A percentile compares a stretch with the other conserved stretches of the same genome.
These are phyloP conservation scores for Melocanna baccifera DNA, from an alignment of 176 grass and related monocot genomes.

Conservation along the genomic window DNA sequence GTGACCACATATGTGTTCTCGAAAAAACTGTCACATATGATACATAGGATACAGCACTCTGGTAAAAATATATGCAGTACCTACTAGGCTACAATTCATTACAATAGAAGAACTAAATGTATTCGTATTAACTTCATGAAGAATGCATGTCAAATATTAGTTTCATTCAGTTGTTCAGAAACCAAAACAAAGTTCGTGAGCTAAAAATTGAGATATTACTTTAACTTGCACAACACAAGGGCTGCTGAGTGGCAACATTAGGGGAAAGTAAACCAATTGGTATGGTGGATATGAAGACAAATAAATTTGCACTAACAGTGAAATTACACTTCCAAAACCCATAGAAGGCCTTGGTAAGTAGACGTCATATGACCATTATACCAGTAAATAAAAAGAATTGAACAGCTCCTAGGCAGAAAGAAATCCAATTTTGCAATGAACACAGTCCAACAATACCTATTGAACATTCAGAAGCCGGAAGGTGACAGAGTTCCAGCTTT, in stretches of 20 bases:
- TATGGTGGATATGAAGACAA: not conserved
- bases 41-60: slow-evolving; percentile 6
- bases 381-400: not conserved
- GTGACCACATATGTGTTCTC: not conserved
- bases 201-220: not conserved
- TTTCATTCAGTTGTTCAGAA: not conserved
- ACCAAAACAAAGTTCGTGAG: not conserved
- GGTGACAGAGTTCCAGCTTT: not conserved
- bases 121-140: not conserved
- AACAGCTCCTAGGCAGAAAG: not conserved
- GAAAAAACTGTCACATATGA: not conserved
- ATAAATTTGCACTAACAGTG: not conserved
- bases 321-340: not conserved
- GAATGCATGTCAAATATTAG: not conserved
- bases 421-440: slow-evolving; percentile 6
- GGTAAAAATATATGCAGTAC: not conserved
- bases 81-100: not conserved
- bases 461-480: not conserved
- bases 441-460: not conserved
- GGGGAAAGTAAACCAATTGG: not conserved
- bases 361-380: not conserved
- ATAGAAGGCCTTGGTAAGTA: not conserved
- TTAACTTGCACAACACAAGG: not conserved
- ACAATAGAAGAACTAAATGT: not conserved
- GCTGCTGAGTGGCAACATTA: not conserved